Evolutionary conservation across 164 flowering plant species (phyloP), one percentile per base, ranked within the genome.

Genomic region (Stephania japonica): DNA sequence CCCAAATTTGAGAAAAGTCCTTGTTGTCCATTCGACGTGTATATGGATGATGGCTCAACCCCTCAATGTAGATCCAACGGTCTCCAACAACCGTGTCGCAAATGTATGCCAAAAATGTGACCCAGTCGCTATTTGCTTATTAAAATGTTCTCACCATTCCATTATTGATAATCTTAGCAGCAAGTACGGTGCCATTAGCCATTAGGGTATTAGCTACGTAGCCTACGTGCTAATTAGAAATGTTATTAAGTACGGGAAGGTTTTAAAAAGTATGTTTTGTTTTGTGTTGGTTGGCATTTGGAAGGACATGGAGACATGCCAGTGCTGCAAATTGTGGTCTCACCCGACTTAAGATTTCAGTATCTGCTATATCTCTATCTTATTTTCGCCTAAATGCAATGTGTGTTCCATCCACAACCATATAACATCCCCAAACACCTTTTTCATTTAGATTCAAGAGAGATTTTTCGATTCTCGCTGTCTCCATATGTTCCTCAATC

Each of bases 221-320:
- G 19, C 0, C 18, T 26, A 66, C 18, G 26, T 38, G 38, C 42
- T 32, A 14, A 38, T 12, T 26, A 27, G 19, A 12, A 67, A 44
- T 67, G 41, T 19, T 26, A 38, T 18, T 14, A 67, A 41, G 69
- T 41, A 27, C 11, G 41, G 38, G 43, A 19, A 38, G 16, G 6
- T 32, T 32, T 24, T 13, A 14, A 65, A 65, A 65, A 24, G 26
- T 7, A 65, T 24, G 38, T 18, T 4, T 12, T 65, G 38, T 32
- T 65, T 70, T 21, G 16, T 53, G 38, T 47, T 73, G 69, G 49
- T 65, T 62, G 77, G 47, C 3, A 63, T 72, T 69, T 70, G 53
- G 42, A 49, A 7, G 68, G 72, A 77, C 76, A 69, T 61, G 73
- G 42, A 61, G 64, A 63, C 79, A 73, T 69, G 64, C 79, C 70